Evolutionary conservation across 768 basidiomycete species (phyloP).

Genomic region (Suillus lakei): DNA sequence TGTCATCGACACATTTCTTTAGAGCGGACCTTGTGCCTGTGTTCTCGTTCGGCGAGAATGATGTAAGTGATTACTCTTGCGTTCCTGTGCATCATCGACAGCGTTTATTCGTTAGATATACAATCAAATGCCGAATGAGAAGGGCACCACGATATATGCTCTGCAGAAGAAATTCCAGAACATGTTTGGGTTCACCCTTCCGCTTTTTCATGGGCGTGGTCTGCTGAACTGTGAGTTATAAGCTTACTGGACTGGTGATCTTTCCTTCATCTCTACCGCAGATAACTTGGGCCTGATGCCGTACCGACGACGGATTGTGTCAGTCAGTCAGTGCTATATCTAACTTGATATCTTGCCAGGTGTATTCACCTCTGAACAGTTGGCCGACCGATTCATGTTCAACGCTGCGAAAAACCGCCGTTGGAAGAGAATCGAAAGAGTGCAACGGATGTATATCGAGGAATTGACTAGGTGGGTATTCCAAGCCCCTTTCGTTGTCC

Average conservation of each 20-base stretch:
- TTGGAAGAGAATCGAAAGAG: conserved; percentile 76
- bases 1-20: conserved; percentile 12
- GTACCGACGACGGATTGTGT: conserved; percentile 93
- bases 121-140: conserved; percentile 94
- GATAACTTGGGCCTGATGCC: conserved; percentile 97
- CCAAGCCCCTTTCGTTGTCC: conserved; percentile 5
- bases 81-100: background rate
- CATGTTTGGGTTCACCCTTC: conserved; percentile 93
- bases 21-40: conserved; percentile 97
- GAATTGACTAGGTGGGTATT: conserved; percentile 83
- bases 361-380: conserved; percentile 49
- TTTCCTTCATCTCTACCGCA: conserved; percentile 31
- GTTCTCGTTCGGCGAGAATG: conserved; percentile 98
- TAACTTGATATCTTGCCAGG: background rate
- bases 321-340: conserved; percentile 76
- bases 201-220: conserved; percentile 96
- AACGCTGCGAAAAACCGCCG: conserved; percentile 79
- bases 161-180: conserved; percentile 92
- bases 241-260: background rate
- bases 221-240: conserved; percentile 81
- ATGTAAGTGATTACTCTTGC: conserved; percentile 55
- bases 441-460: conserved; percentile 88
- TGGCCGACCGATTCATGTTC: conserved; percentile 85
- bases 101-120: conserved; percentile 68
- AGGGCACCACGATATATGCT: conserved; percentile 84